Base-by-base conservation (phyloP, 1,284 basidiomycete genomes). In the Pisolithus thermaeus region DNA sequence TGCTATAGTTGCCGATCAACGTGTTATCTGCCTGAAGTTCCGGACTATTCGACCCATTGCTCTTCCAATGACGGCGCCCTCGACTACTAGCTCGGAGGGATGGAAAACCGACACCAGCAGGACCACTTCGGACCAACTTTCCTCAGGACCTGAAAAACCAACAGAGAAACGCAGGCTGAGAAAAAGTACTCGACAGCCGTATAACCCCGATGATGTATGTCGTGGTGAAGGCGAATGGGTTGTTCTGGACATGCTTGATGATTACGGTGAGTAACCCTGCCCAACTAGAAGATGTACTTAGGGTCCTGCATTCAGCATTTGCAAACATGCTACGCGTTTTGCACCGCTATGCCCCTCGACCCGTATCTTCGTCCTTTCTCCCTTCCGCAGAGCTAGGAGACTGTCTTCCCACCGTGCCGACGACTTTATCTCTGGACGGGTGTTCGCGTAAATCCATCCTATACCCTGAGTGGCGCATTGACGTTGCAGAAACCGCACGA, bases 381-480 rank as follows among this genome's bases (percentile, higher is more conserved):
- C 62, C 72, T 1, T 58, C 65, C 41, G 55, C 61, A n/a, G 59
- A 66, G n/a, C 28, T 53, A 5, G 18, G 47, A 12, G n/a, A 45
- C 25, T 49, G 59, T 22, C 16, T 48, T 50, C 27, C 52, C 49
- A 38, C 54, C 12, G 14, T 14, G 25, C 23, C 44, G 7, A 50
- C 52, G 40, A 56, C 35, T 30, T 46, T 27, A 36, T 47, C 36
- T 35, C 20, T 30, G 49, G 52, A 49, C 48, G 53, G 47, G n/a
- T 39, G 49, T 9, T 60, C 64, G 2, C 65, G 70, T 20, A 69
- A 68, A 7, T 68, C 71, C 0, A 64, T 80, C 3, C 77, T 78
- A 1, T 85, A 84, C 59, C 83, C 83, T 0, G 81, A 83, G 57
- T 85, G 83, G 83, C 73, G 83, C 1, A 60, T 69, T 1, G 70